These are phyloP conservation scores for Cystobasidium sp. DNA, from an alignment of 1,284 basidiomycete species.

Conservation along the genomic window DNA sequence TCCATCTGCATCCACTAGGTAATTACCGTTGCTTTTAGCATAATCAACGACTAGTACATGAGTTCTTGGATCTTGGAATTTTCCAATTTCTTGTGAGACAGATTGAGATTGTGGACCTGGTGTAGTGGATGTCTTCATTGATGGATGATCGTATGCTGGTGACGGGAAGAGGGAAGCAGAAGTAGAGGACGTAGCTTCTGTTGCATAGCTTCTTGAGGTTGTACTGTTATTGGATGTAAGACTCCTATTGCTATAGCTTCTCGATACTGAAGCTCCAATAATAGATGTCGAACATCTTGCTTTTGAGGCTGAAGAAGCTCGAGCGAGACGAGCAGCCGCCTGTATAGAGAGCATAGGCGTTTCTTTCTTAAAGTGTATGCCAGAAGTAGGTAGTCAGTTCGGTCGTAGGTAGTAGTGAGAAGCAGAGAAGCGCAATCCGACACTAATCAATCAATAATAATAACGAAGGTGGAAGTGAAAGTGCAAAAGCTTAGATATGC, in stretches of 20 bases:
- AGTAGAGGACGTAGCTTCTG: conserved; percentile 7
- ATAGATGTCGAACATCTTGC: neutral
- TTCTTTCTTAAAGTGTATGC: neutral
- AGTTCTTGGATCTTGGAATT: conserved; percentile 59
- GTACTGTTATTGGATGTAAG: neutral
- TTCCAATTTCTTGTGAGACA: conserved; percentile 54
- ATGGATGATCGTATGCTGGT: conserved; percentile 13
- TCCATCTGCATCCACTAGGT: conserved; percentile 63
- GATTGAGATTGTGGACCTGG: conserved; percentile 51
- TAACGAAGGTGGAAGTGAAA: no score
- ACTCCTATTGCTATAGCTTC: neutral
- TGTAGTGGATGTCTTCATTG: conserved; percentile 1
- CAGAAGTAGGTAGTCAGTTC: neutral
- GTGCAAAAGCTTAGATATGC: no score
- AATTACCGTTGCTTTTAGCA: conserved; percentile 58
- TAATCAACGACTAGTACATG: conserved; percentile 59
- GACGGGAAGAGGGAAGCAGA: conserved; percentile 33
- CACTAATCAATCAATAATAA: no score
- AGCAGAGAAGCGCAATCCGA: neutral
- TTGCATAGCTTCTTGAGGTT: conserved; percentile 13
- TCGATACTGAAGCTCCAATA: neutral
- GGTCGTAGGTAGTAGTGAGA: no score
- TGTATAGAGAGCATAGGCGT: conserved; percentile 10
- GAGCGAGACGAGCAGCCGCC: conserved; percentile 20
- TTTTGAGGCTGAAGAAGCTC: neutral